A percentile compares a stretch with the other conserved stretches of the same genome.
Conservation (phyloP, 352 stramenopile genomes). For the Globisporangium mamillatum region DNA sequence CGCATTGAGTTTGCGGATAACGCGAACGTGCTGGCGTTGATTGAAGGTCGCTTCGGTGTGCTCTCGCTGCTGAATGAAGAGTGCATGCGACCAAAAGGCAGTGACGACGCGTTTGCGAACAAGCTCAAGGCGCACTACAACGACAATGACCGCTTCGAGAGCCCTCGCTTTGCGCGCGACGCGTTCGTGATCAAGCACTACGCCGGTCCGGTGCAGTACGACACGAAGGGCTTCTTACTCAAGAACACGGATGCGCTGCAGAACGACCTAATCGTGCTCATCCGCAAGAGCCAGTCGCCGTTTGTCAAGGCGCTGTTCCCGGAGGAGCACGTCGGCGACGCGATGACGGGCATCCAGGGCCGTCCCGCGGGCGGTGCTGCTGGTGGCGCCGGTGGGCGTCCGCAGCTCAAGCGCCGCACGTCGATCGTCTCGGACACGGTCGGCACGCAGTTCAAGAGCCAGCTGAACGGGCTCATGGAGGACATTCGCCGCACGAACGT, state of each 20-base stretch:
- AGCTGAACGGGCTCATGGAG: slow-evolving; percentile 92
- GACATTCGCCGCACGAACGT: slow-evolving; percentile 95
- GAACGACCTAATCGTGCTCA: slow-evolving; percentile 88
- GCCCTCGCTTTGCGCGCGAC: slow-evolving; percentile 75
- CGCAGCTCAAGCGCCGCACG: slow-evolving; percentile 66
- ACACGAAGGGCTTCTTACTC: slow-evolving; percentile 91
- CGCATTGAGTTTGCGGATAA: slow-evolving; percentile 92
- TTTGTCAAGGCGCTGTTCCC: slow-evolving; percentile 84
- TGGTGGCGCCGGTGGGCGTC: slow-evolving; percentile 12
- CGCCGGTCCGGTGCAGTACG: slow-evolving; percentile 95
- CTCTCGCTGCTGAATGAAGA: slow-evolving; percentile 94
- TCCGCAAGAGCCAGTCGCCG: slow-evolving; percentile 61
- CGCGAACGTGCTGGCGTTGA: slow-evolving; percentile 86
- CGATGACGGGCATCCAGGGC: slow-evolving; percentile 36
- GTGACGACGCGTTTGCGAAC: slow-evolving; percentile 81
- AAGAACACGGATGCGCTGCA: slow-evolving; percentile 96
- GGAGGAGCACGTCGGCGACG: slow-evolving; percentile 57
- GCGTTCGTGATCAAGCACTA: slow-evolving; percentile 96
- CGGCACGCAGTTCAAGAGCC: slow-evolving; percentile 89
- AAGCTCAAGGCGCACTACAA: slow-evolving; percentile 88
- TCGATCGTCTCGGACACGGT: slow-evolving; percentile 80
- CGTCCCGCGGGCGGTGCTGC: background rate
- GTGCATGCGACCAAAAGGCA: slow-evolving; percentile 87
- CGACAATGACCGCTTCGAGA: slow-evolving; percentile 87
- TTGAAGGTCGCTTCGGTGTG: slow-evolving; percentile 87